These are phyloP conservation scores for Microbotryum violaceum DNA, from an alignment of 1,284 basidiomycete species.

Conservation along the genomic window DNA sequence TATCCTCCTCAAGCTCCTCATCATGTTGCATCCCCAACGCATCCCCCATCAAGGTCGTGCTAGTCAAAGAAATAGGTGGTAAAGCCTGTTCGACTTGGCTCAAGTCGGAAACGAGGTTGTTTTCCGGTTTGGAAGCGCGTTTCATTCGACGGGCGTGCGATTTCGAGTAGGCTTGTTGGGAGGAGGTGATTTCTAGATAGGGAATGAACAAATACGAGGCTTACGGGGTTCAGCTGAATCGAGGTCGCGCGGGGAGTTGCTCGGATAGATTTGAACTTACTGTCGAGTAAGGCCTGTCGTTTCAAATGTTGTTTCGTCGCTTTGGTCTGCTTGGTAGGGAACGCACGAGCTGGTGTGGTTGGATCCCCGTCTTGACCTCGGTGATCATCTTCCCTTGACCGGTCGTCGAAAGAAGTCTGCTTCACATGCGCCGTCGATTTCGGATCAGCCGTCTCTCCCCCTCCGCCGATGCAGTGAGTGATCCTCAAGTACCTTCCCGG, in stretches of 20 bases:
- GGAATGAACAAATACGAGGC: background rate
- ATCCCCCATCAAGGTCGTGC: slow-evolving; percentile 40
- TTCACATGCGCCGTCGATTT: too few relatives aligned
- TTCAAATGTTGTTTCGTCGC: slow-evolving; percentile 1
- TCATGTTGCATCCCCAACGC: slow-evolving; percentile 38
- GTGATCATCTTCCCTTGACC: background rate
- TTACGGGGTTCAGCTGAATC: background rate
- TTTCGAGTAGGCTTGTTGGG: slow-evolving; percentile 60
- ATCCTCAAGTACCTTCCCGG: too few relatives aligned
- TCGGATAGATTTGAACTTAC: slow-evolving; percentile 1
- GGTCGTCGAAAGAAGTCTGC: too few relatives aligned
- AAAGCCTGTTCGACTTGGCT: slow-evolving; percentile 55
- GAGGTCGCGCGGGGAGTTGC: background rate
- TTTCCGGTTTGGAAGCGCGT: slow-evolving; percentile 56
- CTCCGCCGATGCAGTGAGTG: too few relatives aligned
- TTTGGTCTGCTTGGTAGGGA: background rate
- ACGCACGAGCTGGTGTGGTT: background rate
- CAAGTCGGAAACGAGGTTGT: slow-evolving; percentile 54
- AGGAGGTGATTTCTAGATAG: slow-evolving; percentile 51
- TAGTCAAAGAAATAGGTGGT: slow-evolving; percentile 17
- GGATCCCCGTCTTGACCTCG: background rate
- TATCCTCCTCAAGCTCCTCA: slow-evolving; percentile 42
- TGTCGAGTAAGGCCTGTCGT: slow-evolving; percentile 16
- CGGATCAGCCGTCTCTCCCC: too few relatives aligned
- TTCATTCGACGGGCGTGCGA: slow-evolving; percentile 63